These are phyloP conservation scores for Kazachstania sp. DNA, from an alignment of 1,139 yeast genomes.

Conservation along the genomic window DNA sequence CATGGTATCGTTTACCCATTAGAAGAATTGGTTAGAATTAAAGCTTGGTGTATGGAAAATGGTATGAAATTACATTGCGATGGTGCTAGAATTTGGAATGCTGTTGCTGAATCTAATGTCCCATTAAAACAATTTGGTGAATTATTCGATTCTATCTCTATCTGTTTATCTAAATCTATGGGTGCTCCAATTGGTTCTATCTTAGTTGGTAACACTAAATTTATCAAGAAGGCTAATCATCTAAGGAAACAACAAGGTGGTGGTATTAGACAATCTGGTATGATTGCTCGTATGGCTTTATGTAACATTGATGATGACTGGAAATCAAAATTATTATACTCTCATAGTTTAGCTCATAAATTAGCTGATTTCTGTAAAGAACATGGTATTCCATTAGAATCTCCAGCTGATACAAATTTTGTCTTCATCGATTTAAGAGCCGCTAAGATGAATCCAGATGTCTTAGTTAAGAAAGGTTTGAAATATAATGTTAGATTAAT, in stretches of 20 bases:
- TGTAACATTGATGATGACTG: constrained; percentile 78
- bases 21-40: constrained; percentile 68
- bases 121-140: constrained; percentile 64
- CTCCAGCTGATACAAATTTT: constrained; percentile 82
- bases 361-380: constrained; percentile 54
- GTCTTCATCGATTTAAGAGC: constrained; percentile 64
- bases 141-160: constrained; percentile 77
- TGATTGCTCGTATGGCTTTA: constrained; percentile 73
- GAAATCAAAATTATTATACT: constrained; percentile 42
- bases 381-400: constrained; percentile 49
- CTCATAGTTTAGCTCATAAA: constrained; percentile 63
- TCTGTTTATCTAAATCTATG: constrained; percentile 81
- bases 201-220: constrained; percentile 56
- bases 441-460: constrained; percentile 51
- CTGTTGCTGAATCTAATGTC: constrained; percentile 66
- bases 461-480: constrained; percentile 46
- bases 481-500: constrained; percentile 57
- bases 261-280: constrained; percentile 85
- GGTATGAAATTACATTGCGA: constrained; percentile 71
- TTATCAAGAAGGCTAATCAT: constrained; percentile 70
- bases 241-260: constrained; percentile 94
- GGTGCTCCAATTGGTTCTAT: constrained; percentile 96
- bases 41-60: constrained; percentile 59
- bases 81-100: constrained; percentile 96
- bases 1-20: constrained; percentile 78